Percentiles rank a stretch among this genome's conserved stretches.
These are phyloP conservation scores for Leptoxyphium fumago DNA, from an alignment of 2,329 filamentous ascomycete species.

Conservation along the genomic window DNA sequence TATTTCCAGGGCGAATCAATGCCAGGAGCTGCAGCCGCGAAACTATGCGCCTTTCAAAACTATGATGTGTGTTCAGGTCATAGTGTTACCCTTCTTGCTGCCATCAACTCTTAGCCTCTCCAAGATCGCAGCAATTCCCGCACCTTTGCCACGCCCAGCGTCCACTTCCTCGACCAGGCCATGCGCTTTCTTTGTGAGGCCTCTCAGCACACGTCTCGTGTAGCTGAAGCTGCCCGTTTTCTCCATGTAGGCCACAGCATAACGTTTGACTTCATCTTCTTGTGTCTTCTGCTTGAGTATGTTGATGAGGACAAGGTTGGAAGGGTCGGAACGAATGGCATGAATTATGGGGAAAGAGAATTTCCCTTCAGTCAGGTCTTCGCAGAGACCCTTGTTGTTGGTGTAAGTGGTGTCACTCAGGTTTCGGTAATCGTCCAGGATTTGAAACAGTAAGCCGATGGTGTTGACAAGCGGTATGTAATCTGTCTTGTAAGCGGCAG, in stretches of 20 bases:
- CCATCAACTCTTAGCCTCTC: constrained; percentile 24
- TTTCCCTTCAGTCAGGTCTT: constrained; percentile 93
- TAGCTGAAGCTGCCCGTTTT: constrained; percentile 80
- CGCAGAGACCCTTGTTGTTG: constrained; percentile 82
- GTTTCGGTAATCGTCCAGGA: constrained; percentile 89
- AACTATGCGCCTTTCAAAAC: not conserved
- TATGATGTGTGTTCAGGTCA: not conserved
- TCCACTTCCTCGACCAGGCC: constrained; percentile 29
- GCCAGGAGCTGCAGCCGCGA: too few species aligned
- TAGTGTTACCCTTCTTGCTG: constrained; percentile 7
- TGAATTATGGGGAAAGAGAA: constrained; percentile 95
- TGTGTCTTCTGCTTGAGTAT: constrained; percentile 82
- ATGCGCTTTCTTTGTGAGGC: constrained; percentile 28
- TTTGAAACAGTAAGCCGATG: constrained; percentile 77
- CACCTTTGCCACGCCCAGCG: constrained; percentile 20
- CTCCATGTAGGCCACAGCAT: constrained; percentile 86
- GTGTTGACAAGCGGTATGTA: constrained; percentile 75
- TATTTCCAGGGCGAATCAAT: too few species aligned
- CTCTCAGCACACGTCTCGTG: constrained; percentile 46
- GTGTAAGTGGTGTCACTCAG: constrained; percentile 51
- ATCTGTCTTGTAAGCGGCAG: constrained; percentile 33
- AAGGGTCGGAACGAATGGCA: constrained; percentile 63
- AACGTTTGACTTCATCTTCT: constrained; percentile 78
- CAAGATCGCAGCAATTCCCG: constrained; percentile 26
- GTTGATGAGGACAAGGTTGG: constrained; percentile 69